Evolutionary conservation across 805 yeast species (phyloP).

Genomic region (Hanseniaspora taiwanica): DNA sequence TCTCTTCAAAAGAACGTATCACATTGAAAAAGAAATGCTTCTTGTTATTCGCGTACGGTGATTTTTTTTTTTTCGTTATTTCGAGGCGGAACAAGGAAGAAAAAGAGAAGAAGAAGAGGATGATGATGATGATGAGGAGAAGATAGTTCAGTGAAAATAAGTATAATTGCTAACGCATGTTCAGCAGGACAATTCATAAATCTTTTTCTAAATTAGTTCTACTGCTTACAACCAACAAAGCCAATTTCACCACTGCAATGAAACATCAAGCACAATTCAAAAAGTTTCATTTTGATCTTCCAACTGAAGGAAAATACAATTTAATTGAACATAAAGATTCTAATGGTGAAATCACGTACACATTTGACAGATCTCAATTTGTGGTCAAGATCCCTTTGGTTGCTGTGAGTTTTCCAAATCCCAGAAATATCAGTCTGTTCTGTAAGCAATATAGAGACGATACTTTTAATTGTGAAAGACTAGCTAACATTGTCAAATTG

Average conservation of each 20-base stretch:
- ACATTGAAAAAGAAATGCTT: too few species aligned
- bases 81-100: too few species aligned
- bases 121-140: too few species aligned
- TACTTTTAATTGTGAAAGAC: conserved; percentile 54
- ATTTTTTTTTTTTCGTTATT: too few species aligned
- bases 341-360: background rate
- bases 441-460: conserved; percentile 46
- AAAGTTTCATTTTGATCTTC: background rate
- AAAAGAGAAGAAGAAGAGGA: too few species aligned
- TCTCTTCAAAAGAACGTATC: too few species aligned
- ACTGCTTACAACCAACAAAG: background rate
- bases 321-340: background rate
- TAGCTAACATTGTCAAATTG: conserved; percentile 51
- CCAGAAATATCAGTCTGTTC: conserved; percentile 45
- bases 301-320: background rate
- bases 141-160: too few species aligned
- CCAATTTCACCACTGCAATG: background rate
- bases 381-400: conserved; percentile 41
- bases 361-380: conserved; percentile 56
- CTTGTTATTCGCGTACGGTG: too few species aligned
- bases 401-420: conserved; percentile 59
- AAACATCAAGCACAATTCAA: background rate
- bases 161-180: too few species aligned
- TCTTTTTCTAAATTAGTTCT: too few species aligned
- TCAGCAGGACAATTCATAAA: too few species aligned